phyloP scores from a whole-genome alignment of 2,329 filamentous ascomycete species.

The Podosphaera xanthii region DNA sequence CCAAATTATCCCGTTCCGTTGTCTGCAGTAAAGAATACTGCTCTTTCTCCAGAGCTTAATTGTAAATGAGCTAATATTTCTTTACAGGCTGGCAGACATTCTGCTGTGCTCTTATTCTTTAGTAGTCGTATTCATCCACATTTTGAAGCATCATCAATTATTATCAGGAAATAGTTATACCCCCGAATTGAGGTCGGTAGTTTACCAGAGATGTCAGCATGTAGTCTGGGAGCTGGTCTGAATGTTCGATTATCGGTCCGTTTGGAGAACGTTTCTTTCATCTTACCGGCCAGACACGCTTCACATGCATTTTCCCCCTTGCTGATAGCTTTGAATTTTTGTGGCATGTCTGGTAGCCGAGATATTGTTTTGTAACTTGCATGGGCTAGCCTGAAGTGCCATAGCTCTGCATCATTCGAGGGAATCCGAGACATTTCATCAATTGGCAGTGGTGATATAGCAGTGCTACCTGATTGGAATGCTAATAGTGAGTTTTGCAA shows the following conservation, averaged over 20 bases:
- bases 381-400: neutral
- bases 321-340: neutral
- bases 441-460: neutral
- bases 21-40: too few species aligned
- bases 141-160: neutral
- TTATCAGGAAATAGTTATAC: neutral
- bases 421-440: neutral
- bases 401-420: neutral
- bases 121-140: neutral
- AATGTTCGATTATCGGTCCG: neutral
- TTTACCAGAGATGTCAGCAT: neutral
- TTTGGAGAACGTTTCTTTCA: neutral
- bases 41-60: neutral
- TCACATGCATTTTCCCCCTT: neutral
- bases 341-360: neutral
- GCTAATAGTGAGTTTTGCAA: neutral
- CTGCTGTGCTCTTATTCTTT: neutral
- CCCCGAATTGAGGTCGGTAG: neutral
- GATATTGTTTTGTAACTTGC: neutral
- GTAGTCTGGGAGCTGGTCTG: neutral
- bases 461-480: neutral
- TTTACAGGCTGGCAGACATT: neutral
- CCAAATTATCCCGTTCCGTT: too few species aligned
- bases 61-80: neutral
- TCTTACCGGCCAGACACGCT: neutral